phyloP scores from a whole-genome alignment of 345 rosid genomes.

The Gossypium rotundifolium region DNA sequence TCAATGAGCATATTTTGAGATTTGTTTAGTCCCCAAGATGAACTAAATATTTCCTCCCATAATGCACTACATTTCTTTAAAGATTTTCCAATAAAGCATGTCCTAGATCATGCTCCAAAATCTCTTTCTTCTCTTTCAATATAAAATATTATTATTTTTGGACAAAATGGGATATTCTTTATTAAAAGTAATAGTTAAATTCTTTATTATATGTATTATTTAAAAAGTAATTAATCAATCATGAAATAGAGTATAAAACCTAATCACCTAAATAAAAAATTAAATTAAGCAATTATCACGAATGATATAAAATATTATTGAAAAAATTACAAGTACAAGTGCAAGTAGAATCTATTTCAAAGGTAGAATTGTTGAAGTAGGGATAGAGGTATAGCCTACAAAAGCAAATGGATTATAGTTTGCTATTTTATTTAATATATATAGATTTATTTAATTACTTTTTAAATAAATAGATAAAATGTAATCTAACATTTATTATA shows the following conservation, averaged over 20 bases:
- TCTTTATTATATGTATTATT: too few species aligned
- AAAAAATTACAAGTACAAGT: not conserved
- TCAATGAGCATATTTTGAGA: constrained; percentile 14
- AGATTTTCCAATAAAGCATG: not conserved
- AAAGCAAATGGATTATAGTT: constrained; percentile 58
- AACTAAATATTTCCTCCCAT: not conserved
- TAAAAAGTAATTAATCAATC: too few species aligned
- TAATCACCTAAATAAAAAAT: too few species aligned
- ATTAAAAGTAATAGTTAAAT: too few species aligned
- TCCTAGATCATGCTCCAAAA: constrained; percentile 3
- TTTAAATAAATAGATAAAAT: too few species aligned
- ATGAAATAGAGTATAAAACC: too few species aligned
- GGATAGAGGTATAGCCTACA: constrained; percentile 17
- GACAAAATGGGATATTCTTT: not conserved
- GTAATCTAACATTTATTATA: rapidly evolving
- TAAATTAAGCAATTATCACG: too few species aligned
- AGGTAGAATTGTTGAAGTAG: constrained; percentile 1
- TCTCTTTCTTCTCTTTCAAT: not conserved
- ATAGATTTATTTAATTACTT: too few species aligned
- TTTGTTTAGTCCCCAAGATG: constrained; percentile 1
- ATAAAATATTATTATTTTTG: not conserved
- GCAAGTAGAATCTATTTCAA: not conserved
- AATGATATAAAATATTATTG: too few species aligned
- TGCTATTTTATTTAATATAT: constrained; percentile 12
- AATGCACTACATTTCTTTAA: not conserved